Conservation (phyloP, 176 grass and related monocot genomes). For the Carex littledalei region DNA sequence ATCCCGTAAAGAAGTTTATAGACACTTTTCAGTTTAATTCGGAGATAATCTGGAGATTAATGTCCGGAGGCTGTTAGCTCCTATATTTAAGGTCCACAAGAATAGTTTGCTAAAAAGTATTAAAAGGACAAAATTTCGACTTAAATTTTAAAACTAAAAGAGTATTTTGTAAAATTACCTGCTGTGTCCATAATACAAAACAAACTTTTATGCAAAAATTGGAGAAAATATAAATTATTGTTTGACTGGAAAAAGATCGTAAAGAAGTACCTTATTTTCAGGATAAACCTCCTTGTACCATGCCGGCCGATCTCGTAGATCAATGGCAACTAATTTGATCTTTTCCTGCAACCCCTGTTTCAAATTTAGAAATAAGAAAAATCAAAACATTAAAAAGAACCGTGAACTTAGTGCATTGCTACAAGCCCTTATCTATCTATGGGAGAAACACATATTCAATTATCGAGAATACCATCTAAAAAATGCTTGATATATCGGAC, state of each 20-base stretch:
- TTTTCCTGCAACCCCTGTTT: constrained; percentile 45
- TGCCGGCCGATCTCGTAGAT: constrained; percentile 49
- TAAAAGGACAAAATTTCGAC: too few relatives aligned
- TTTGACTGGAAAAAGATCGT: background rate
- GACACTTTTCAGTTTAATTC: too few relatives aligned
- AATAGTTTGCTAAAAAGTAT: background rate
- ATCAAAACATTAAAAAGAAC: background rate
- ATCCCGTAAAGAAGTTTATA: too few relatives aligned
- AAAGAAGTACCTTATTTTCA: background rate
- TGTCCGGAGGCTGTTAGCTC: too few relatives aligned
- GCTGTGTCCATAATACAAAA: background rate
- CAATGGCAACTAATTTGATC: constrained; percentile 37
- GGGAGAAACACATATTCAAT: too few relatives aligned
- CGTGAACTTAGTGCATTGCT: too few relatives aligned
- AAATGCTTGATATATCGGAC: too few relatives aligned
- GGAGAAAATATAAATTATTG: background rate
- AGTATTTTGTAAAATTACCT: too few relatives aligned
- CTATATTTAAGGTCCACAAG: background rate
- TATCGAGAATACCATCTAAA: too few relatives aligned
- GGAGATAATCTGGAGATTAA: too few relatives aligned
- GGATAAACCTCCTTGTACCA: constrained; percentile 54
- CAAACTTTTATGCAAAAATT: background rate
- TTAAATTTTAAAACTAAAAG: too few relatives aligned
- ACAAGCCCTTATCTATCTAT: too few relatives aligned
- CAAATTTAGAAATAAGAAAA: background rate